Evolutionary conservation across 371 early-diverging fungal genomes (phyloP).

Genomic region (Mucor irregularis): DNA sequence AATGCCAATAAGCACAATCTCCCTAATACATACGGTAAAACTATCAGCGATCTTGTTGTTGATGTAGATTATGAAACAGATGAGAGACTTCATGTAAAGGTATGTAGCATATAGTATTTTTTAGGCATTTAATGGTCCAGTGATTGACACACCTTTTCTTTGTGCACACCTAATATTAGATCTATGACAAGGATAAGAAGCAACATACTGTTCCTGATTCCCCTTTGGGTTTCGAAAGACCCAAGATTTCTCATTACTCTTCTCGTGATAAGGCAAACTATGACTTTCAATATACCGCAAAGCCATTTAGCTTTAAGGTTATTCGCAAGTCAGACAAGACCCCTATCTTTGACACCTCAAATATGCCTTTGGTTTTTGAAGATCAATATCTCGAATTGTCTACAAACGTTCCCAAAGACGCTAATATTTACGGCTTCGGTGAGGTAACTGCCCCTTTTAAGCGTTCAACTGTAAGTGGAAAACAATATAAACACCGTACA

Average conservation of each 20-base stretch:
- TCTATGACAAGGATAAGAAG: constrained; percentile 45
- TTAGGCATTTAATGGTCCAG: too few species aligned
- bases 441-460: constrained; percentile 59
- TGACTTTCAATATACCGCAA: constrained; percentile 44
- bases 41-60: constrained; percentile 40
- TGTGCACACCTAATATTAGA: constrained; percentile 13
- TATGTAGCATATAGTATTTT: not conserved
- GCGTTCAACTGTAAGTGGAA: constrained; percentile 30
- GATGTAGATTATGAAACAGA: constrained; percentile 53
- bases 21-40: constrained; percentile 38
- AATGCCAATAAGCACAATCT: constrained; percentile 8
- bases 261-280: constrained; percentile 32
- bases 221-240: constrained; percentile 40
- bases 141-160: not conserved
- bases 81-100: constrained; percentile 52
- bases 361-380: constrained; percentile 62
- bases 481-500: too few species aligned
- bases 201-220: constrained; percentile 60
- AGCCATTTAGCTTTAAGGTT: constrained; percentile 60
- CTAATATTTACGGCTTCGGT: constrained; percentile 75
- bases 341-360: constrained; percentile 60
- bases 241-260: not conserved
- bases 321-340: constrained; percentile 46
- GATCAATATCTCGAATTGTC: constrained; percentile 71
- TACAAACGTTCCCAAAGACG: constrained; percentile 47